Evolutionary conservation across 495 filamentous ascomycete genomes (phyloP).

Genomic region (Rostrohypoxylon terebratum): DNA sequence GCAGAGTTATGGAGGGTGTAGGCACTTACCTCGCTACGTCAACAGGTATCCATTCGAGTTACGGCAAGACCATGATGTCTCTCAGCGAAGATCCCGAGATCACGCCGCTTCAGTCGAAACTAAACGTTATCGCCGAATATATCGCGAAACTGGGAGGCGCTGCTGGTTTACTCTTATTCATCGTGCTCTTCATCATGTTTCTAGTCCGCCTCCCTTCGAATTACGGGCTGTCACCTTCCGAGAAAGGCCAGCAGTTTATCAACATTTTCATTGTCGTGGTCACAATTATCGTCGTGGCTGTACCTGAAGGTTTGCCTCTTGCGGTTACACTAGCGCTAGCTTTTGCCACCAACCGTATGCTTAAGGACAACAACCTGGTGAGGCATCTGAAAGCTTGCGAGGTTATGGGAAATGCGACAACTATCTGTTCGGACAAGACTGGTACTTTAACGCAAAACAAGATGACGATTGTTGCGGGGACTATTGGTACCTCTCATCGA

Average conservation of each 20-base stretch:
- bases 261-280: constrained; percentile 95
- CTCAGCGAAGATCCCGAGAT: constrained; percentile 90
- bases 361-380: constrained; percentile 95
- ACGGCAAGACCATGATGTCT: constrained; percentile 94
- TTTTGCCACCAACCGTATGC: constrained; percentile 94
- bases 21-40: constrained; percentile 89
- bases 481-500: constrained; percentile 73
- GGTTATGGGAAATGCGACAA: constrained; percentile 98
- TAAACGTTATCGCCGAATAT: constrained; percentile 89
- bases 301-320: constrained; percentile 91
- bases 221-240: constrained; percentile 65
- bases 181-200: constrained; percentile 95
- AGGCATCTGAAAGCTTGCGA: constrained; percentile 92
- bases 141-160: constrained; percentile 93
- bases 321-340: constrained; percentile 94
- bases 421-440: constrained; percentile 97
- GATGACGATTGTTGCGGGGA: constrained; percentile 87
- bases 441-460: constrained; percentile 95
- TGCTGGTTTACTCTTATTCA: constrained; percentile 84
- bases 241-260: constrained; percentile 89
- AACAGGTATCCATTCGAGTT: constrained; percentile 86
- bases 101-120: constrained; percentile 93
- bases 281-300: constrained; percentile 94
- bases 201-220: constrained; percentile 70
- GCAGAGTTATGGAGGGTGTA: constrained; percentile 91